phyloP scores from a whole-genome alignment of 2,329 filamentous ascomycete genomes.

The Cytospora chrysosperma region DNA sequence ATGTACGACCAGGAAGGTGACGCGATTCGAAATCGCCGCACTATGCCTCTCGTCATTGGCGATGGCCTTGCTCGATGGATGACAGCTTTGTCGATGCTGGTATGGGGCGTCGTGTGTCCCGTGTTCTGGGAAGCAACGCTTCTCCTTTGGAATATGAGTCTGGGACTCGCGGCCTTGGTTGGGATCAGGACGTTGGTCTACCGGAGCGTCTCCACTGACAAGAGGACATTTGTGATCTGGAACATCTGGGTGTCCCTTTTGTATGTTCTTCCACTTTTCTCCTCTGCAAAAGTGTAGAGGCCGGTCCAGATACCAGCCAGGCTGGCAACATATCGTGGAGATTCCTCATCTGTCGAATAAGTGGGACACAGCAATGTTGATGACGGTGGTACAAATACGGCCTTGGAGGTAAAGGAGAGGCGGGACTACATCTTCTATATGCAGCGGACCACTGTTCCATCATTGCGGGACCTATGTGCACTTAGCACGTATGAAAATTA shows the following conservation, averaged over 20 bases:
- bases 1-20: conserved; percentile 31
- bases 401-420: too few relatives aligned
- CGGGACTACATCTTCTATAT: too few relatives aligned
- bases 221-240: conserved; percentile 29
- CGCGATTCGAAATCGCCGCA: conserved; percentile 22
- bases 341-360: too few relatives aligned
- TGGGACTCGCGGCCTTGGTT: not conserved
- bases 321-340: too few relatives aligned
- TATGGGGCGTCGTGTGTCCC: not conserved
- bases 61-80: not conserved
- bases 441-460: too few relatives aligned
- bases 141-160: not conserved
- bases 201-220: conserved; percentile 24
- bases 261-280: not conserved
- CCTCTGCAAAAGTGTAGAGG: too few relatives aligned
- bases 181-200: conserved; percentile 19
- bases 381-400: too few relatives aligned
- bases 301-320: too few relatives aligned
- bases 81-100: not conserved
- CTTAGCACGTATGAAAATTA: too few relatives aligned
- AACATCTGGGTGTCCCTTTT: conserved; percentile 28
- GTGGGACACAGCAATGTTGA: too few relatives aligned
- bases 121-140: not conserved
- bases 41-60: conserved; percentile 26
- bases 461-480: too few relatives aligned